phyloP scores from a whole-genome alignment of 2,329 filamentous ascomycete genomes.

The Cadophora malorum region DNA sequence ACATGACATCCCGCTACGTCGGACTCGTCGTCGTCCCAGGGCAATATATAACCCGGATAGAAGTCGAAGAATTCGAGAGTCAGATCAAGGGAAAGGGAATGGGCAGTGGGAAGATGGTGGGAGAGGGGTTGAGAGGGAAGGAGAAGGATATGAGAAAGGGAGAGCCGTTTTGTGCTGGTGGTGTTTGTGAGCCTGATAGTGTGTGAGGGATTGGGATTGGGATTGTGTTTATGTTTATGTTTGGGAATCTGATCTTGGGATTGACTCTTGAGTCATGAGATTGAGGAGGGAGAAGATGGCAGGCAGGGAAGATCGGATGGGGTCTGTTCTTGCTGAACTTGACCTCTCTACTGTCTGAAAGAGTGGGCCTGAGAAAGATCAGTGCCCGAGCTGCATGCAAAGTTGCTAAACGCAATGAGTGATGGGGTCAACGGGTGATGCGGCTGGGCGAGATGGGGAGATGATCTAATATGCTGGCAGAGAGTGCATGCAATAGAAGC shows the following conservation, averaged over 20 bases:
- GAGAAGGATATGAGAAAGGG: no score
- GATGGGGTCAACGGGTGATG: no score
- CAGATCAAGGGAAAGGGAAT: conserved; percentile 37
- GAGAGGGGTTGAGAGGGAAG: background rate
- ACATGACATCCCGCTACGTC: conserved; percentile 85
- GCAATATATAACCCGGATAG: conserved; percentile 83
- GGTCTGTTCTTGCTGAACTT: no score
- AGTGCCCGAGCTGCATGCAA: no score
- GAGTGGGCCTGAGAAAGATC: no score
- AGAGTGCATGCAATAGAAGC: no score
- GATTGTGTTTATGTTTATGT: background rate
- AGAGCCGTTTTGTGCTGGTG: background rate
- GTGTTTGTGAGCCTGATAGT: background rate
- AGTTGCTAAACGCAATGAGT: no score
- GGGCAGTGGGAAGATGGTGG: conserved; percentile 12
- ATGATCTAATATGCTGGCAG: background rate
- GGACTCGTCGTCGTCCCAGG: conserved; percentile 91
- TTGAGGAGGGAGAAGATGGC: background rate
- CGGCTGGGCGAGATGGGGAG: background rate
- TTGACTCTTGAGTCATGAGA: no score
- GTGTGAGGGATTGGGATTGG: background rate
- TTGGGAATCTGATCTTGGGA: no score
- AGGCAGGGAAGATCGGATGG: no score
- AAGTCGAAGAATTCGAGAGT: conserved; percentile 78
- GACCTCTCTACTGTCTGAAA: no score